Conservation (phyloP, 306 rosid species). For the Cucurbita moschata region DNA sequence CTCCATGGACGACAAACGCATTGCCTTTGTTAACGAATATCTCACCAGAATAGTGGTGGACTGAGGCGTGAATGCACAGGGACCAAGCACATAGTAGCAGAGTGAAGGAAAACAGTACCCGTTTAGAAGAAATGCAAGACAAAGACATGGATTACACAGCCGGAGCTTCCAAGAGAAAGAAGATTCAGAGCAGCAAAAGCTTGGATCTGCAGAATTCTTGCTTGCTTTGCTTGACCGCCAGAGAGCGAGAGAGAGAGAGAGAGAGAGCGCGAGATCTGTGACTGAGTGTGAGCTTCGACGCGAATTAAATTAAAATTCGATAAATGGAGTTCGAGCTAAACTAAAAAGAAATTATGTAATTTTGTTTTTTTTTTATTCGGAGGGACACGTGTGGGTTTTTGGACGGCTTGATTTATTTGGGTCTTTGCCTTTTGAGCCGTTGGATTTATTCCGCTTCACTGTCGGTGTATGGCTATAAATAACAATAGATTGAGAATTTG, state of each 20-base stretch:
- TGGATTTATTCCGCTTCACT: neutral
- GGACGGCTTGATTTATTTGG: neutral
- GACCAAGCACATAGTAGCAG: constrained; percentile 17
- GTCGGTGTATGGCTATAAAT: neutral
- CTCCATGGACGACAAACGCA: constrained; percentile 86
- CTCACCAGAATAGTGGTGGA: constrained; percentile 54
- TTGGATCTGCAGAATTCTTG: constrained; percentile 10
- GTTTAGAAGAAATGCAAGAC: constrained; percentile 7
- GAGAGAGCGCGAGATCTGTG: neutral
- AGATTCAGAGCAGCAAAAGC: neutral
- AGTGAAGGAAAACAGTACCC: constrained; percentile 14
- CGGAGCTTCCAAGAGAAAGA: neutral
- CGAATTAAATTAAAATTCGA: neutral
- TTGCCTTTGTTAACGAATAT: constrained; percentile 57
- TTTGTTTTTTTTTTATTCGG: neutral
- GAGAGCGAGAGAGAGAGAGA: neutral
- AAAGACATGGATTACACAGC: constrained; percentile 19
- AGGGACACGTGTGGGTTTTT: neutral
- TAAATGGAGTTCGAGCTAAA: neutral
- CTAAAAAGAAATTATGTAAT: too few relatives aligned
- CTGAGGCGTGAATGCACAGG: constrained; percentile 46
- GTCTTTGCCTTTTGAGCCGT: neutral
- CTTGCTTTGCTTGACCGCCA: neutral
- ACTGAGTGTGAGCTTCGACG: neutral
- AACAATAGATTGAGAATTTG: neutral